These are phyloP conservation scores for Tinospora cordifolia DNA, from an alignment of 164 flowering plant genomes.

Conservation along the genomic window DNA sequence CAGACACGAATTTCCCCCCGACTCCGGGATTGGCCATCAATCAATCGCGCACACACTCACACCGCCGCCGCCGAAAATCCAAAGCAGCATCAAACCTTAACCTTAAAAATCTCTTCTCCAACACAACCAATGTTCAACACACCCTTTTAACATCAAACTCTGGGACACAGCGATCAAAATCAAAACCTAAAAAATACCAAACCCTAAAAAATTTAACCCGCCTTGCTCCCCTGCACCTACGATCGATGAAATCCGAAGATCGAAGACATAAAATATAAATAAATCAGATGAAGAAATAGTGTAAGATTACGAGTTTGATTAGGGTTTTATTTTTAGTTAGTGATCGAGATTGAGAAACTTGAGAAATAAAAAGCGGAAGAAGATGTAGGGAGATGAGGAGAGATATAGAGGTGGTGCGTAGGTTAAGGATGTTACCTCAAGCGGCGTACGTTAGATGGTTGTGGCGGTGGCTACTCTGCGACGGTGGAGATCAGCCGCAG, in stretches of 20 bases:
- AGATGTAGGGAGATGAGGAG: background rate
- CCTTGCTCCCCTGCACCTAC: background rate
- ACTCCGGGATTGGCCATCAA: conserved; percentile 84
- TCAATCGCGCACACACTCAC: conserved; percentile 16
- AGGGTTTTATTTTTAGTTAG: conserved; percentile 1
- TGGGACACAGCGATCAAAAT: conserved; percentile 9
- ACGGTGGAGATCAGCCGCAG: conserved; percentile 12
- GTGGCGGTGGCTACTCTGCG: conserved; percentile 18
- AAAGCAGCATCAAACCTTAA: conserved; percentile 52
- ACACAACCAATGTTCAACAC: background rate
- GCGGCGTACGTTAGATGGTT: conserved; percentile 18
- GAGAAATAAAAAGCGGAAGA: background rate
- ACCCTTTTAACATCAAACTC: background rate
- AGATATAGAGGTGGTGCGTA: background rate
- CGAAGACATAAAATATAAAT: conserved; percentile 2
- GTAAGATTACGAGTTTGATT: background rate
- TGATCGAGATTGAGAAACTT: background rate
- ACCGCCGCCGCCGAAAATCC: conserved; percentile 28
- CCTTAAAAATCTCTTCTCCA: conserved; percentile 12
- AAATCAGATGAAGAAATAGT: background rate
- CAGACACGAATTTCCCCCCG: conserved; percentile 80
- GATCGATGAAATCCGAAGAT: conserved; percentile 15
- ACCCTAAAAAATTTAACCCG: conserved; percentile 13
- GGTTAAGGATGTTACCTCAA: conserved; percentile 28
- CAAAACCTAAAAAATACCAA: background rate